phyloP scores from a whole-genome alignment of 345 rosid genomes.

The Gossypium arboreum region DNA sequence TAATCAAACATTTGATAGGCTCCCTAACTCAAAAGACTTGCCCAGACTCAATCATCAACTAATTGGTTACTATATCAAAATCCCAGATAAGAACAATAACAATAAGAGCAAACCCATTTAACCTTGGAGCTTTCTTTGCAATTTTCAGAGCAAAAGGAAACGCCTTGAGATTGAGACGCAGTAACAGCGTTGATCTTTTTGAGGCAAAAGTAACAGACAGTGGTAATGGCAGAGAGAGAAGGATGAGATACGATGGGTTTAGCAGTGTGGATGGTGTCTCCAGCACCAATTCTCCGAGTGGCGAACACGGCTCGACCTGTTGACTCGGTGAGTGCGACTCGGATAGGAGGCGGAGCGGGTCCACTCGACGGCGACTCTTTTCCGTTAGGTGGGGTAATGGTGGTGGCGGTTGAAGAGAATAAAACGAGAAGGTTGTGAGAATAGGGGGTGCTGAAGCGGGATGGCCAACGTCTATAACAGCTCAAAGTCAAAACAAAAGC shows the following conservation, averaged over 20 bases:
- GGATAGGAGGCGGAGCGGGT: conserved; percentile 59
- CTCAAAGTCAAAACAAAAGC: conserved; percentile 3
- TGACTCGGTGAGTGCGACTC: conserved; percentile 59
- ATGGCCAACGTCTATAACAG: conserved; percentile 41
- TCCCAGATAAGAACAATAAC: neutral
- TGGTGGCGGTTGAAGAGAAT: conserved; percentile 24
- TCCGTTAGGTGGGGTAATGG: conserved; percentile 12
- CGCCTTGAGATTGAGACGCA: conserved; percentile 31
- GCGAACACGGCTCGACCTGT: conserved; percentile 91
- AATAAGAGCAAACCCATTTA: neutral
- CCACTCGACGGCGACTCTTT: conserved; percentile 19
- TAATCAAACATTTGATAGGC: conserved; percentile 37
- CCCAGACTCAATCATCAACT: neutral
- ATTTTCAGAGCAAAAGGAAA: conserved; percentile 48
- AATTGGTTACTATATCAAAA: neutral
- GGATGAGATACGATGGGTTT: conserved; percentile 59
- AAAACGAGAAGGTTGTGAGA: neutral
- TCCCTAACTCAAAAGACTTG: neutral
- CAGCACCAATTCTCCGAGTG: conserved; percentile 54
- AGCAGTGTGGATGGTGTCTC: conserved; percentile 85
- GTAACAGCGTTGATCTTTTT: conserved; percentile 27
- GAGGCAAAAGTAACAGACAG: conserved; percentile 74
- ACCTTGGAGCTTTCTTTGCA: conserved; percentile 60
- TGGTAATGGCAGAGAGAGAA: conserved; percentile 34
- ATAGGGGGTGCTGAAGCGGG: conserved; percentile 27